These are phyloP conservation scores for Hansenula anomala DNA, from an alignment of 1,139 yeast species.

Conservation along the genomic window DNA sequence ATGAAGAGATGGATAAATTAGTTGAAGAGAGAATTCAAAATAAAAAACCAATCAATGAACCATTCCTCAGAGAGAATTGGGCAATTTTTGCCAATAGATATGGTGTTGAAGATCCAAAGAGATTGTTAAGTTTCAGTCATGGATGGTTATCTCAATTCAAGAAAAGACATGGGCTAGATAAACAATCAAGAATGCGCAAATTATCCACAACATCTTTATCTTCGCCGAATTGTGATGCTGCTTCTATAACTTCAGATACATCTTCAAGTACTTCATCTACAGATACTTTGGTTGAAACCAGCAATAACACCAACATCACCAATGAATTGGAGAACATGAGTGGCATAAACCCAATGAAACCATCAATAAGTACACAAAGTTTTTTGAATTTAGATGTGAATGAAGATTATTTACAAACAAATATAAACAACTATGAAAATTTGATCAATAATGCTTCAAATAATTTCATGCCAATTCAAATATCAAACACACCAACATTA, in stretches of 20 bases:
- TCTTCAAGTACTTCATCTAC: not conserved
- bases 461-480: not conserved
- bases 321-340: no score
- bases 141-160: slow-evolving; percentile 61
- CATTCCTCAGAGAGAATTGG: slow-evolving; percentile 53
- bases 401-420: slow-evolving; percentile 11
- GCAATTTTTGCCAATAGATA: slow-evolving; percentile 46
- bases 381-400: not conserved
- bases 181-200: slow-evolving; percentile 28
- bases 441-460: slow-evolving; percentile 2
- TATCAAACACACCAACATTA: not conserved
- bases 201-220: not conserved
- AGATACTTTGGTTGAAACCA: no score
- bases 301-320: not conserved
- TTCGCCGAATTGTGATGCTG: no score
- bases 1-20: slow-evolving; percentile 51
- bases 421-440: slow-evolving; percentile 7
- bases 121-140: slow-evolving; percentile 49
- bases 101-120: slow-evolving; percentile 58
- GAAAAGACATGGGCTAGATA: slow-evolving; percentile 50
- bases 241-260: not conserved
- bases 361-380: not conserved
- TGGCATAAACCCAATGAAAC: not conserved
- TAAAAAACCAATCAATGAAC: slow-evolving; percentile 48
- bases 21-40: slow-evolving; percentile 41